Evolutionary conservation across 176 grass and related monocot genomes (phyloP), one percentile per base, ranked within the genome.

Genomic region (Areca catechu): DNA sequence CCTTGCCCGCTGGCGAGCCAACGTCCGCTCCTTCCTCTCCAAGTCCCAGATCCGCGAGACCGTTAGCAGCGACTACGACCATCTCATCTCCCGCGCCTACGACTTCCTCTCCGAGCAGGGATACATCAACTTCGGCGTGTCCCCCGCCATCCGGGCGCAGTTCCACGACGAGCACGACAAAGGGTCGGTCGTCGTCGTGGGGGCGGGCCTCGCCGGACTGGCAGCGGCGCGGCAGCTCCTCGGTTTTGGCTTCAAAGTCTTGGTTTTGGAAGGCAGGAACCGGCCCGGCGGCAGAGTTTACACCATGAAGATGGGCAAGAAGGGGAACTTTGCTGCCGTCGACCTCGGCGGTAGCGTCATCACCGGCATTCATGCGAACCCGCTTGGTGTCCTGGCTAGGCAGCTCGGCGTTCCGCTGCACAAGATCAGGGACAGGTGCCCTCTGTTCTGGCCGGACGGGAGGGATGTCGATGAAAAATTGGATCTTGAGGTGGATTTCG

Each of bases 41-140:
- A 74, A 75, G 50, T 58, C 77, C 6, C 80, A 85, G 51, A 66
- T 89, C 53, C 68, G 54, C 19, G 92, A 89, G 77, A 96, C 92
- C 20, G 75, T 96, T 23, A 65, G 82, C 24, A 67, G 80, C 15
- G 47, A 71, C 47, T 96, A 96, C 71, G 92, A 96, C 74, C 77
- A 57, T 49, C 80, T 91, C 48, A 80, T 91, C 77, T 66, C 78
- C 29, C 74, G 69, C 9, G 92, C 92, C 0, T 71, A 97, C 58
- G 80, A 79, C 15, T 88, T 75, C 80, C 92, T 97, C 61, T 57
- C 68, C 70, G 71, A 76, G 24, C 77, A 82, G 73, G 92, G 86
- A 15, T 80, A 97, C 78, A 84, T 97, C 61, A 97, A 97, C 75
- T 97, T 97, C 50, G 92, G 92, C 19, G 86, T 97, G 37, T 81